phyloP scores from a whole-genome alignment of 2,329 filamentous ascomycete species.

The Fusarium incarnatum region DNA sequence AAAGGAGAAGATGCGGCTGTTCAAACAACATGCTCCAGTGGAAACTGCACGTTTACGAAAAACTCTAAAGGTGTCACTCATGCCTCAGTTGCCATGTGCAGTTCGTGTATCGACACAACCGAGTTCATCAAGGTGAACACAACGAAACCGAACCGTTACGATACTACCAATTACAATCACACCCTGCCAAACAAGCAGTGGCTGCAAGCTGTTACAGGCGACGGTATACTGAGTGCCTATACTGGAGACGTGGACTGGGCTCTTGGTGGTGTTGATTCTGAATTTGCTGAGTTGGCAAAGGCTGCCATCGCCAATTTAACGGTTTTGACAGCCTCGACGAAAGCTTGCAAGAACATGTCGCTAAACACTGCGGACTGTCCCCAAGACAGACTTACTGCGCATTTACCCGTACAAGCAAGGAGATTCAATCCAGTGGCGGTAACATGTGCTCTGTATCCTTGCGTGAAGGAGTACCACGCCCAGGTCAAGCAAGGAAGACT shows the following conservation, averaged over 20 bases:
- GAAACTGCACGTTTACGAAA: conserved; percentile 5
- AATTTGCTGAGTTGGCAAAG: neutral
- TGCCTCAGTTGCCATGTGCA: conserved; percentile 9
- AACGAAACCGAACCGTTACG: accelerated
- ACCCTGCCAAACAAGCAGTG: neutral
- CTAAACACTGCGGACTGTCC: conserved; percentile 1
- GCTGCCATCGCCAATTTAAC: neutral
- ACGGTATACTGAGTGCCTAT: accelerated
- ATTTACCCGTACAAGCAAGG: too few relatives aligned
- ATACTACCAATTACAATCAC: neutral
- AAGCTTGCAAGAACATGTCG: neutral
- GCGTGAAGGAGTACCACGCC: conserved; percentile 13
- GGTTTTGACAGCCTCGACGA: neutral
- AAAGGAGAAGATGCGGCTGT: neutral
- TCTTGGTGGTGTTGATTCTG: neutral
- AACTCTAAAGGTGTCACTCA: neutral
- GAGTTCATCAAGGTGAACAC: neutral
- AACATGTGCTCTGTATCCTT: conserved; percentile 7
- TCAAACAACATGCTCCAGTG: neutral
- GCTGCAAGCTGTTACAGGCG: accelerated
- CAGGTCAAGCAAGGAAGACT: neutral
- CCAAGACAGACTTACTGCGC: neutral
- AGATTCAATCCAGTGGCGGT: neutral
- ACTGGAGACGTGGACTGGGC: conserved; percentile 3
- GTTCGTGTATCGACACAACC: conserved; percentile 2